phyloP scores from a whole-genome alignment of 495 filamentous ascomycete species.

The Aspergillus steynii region DNA sequence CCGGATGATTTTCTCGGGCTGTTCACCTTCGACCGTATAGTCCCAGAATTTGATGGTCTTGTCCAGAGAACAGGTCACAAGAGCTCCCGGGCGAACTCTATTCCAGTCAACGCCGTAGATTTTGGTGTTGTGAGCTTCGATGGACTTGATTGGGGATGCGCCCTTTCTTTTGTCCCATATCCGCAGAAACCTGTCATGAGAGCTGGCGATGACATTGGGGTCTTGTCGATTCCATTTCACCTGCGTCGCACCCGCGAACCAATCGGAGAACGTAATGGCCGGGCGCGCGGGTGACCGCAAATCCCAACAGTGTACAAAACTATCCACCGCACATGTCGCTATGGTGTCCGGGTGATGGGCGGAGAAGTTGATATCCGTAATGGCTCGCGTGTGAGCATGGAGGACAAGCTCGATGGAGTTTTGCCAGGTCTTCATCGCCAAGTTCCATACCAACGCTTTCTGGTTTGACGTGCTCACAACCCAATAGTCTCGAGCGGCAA shows the following conservation, averaged over 20 bases:
- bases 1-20: slow-evolving; percentile 70
- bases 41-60: slow-evolving; percentile 96
- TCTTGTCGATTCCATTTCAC: slow-evolving; percentile 95
- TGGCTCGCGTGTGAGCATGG: slow-evolving; percentile 84
- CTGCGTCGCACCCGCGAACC: slow-evolving; percentile 92
- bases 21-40: slow-evolving; percentile 61
- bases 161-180: slow-evolving; percentile 92
- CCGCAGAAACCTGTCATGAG: slow-evolving; percentile 80
- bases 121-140: slow-evolving; percentile 89
- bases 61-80: slow-evolving; percentile 89
- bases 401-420: slow-evolving; percentile 87
- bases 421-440: slow-evolving; percentile 70
- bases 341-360: slow-evolving; percentile 88
- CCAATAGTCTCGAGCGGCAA: slow-evolving; percentile 86
- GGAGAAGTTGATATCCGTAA: slow-evolving; percentile 96
- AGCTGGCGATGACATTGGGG: slow-evolving; percentile 80
- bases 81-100: slow-evolving; percentile 63
- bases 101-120: slow-evolving; percentile 98
- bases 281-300: slow-evolving; percentile 73
- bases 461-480: slow-evolving; percentile 93
- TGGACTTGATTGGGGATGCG: slow-evolving; percentile 74
- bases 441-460: slow-evolving; percentile 93
- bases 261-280: slow-evolving; percentile 83
- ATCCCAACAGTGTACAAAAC: slow-evolving; percentile 94
- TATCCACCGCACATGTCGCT: slow-evolving; percentile 90